phyloP scores from a whole-genome alignment of 371 early-diverging fungal genomes.

The Cokeromyces recurvatus region DNA sequence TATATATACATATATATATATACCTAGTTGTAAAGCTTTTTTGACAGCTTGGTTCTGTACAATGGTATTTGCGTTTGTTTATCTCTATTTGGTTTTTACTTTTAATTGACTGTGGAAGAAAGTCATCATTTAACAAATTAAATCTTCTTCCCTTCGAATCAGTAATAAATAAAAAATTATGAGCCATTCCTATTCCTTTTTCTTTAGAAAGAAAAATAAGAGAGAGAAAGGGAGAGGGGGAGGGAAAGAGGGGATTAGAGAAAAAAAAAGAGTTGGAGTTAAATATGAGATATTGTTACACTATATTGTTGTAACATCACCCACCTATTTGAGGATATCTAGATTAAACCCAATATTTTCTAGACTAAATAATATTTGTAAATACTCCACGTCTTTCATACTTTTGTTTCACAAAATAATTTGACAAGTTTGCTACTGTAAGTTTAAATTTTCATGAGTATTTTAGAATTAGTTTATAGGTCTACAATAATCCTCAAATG shows the following conservation, averaged over 20 bases:
- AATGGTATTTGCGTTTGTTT: conserved; percentile 26
- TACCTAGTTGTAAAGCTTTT: conserved; percentile 60
- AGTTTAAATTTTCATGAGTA: no score
- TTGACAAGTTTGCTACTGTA: no score
- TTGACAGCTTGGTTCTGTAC: conserved; percentile 47
- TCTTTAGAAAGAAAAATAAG: background rate
- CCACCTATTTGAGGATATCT: background rate
- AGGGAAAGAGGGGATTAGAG: conserved; percentile 2
- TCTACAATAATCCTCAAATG: no score
- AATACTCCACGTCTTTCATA: no score
- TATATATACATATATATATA: background rate
- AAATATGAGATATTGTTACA: no score
- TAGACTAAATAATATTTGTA: no score
- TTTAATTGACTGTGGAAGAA: background rate
- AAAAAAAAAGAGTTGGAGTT: background rate
- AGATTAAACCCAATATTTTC: background rate
- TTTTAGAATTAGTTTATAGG: no score
- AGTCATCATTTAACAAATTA: conserved; percentile 33
- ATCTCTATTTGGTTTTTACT: no score
- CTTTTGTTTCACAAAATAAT: no score
- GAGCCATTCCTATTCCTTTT: no score
- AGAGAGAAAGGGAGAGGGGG: conserved; percentile 1
- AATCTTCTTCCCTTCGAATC: conserved; percentile 40
- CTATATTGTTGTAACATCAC: no score
- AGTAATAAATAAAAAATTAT: conserved; percentile 13